phyloP scores from a whole-genome alignment of 2,329 filamentous ascomycete genomes.

The Fusarium longipes region DNA sequence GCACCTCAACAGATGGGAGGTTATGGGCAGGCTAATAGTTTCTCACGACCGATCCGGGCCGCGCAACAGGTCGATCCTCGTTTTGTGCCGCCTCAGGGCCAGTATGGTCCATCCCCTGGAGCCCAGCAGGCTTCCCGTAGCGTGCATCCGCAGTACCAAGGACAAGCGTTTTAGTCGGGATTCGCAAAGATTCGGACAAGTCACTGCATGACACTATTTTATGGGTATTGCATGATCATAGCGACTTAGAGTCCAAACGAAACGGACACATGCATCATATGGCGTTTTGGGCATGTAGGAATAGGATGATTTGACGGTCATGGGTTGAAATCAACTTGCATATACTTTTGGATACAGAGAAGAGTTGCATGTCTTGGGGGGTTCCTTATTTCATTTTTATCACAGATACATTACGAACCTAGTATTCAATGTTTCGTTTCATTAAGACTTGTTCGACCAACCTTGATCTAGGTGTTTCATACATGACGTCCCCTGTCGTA shows the following conservation, averaged over 20 bases:
- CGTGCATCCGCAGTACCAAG: slow-evolving; percentile 51
- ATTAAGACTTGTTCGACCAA: not conserved
- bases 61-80: slow-evolving; percentile 47
- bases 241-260: slow-evolving; percentile 28
- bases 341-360: slow-evolving; percentile 23
- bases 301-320: slow-evolving; percentile 24
- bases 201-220: not conserved
- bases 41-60: slow-evolving; percentile 50
- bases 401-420: slow-evolving; percentile 16
- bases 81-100: slow-evolving; percentile 48
- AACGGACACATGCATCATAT: slow-evolving; percentile 27
- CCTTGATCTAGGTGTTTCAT: not conserved
- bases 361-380: slow-evolving; percentile 21
- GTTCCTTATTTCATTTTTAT: slow-evolving; percentile 10
- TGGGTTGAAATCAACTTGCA: slow-evolving; percentile 27
- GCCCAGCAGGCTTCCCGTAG: slow-evolving; percentile 36
- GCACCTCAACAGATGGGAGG: slow-evolving; percentile 38
- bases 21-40: slow-evolving; percentile 43
- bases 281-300: slow-evolving; percentile 36
- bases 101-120: slow-evolving; percentile 43
- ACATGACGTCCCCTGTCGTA: not conserved
- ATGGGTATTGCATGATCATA: slow-evolving; percentile 21
- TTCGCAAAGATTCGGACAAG: not conserved
- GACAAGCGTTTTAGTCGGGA: slow-evolving; percentile 50
- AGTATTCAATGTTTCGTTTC: slow-evolving; percentile 1